Evolutionary conservation across 2,329 filamentous ascomycete genomes (phyloP).

Genomic region (Ceratocystiopsis sp.): DNA sequence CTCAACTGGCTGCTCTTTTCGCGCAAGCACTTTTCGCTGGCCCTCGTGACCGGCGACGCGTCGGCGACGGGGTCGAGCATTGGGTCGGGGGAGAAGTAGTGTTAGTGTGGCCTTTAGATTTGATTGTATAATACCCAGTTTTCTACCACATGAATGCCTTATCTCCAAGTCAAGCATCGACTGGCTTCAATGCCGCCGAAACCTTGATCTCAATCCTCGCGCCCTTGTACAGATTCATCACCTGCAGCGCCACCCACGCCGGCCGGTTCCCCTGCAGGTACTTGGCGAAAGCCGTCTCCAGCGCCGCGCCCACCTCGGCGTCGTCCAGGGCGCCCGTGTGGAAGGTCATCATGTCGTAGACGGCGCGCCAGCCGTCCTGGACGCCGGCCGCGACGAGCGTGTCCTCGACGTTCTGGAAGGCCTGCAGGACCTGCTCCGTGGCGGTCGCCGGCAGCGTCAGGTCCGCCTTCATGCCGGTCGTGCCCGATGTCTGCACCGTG

Average conservation of each 20-base stretch:
- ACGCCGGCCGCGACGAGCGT: constrained; percentile 1
- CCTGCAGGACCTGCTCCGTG: constrained; percentile 1
- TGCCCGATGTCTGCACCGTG: not conserved
- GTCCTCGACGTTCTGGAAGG: constrained; percentile 2
- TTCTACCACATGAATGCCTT: no score
- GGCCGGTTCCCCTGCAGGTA: not conserved
- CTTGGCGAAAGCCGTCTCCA: not conserved
- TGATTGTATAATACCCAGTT: no score
- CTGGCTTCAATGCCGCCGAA: not conserved
- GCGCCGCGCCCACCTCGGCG: not conserved
- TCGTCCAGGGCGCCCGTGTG: not conserved
- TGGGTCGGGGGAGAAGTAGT: no score
- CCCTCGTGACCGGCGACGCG: no score
- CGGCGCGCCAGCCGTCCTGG: not conserved
- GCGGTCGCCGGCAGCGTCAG: not conserved
- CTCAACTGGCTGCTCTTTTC: constrained; percentile 2
- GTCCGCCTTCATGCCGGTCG: not conserved
- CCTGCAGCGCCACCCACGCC: not conserved
- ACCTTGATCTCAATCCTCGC: constrained; percentile 1
- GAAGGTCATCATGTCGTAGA: constrained; percentile 1
- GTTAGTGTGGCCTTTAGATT: no score
- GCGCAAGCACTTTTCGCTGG: not conserved
- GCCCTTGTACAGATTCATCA: not conserved
- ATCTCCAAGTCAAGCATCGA: no score
- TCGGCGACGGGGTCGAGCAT: no score